Percentiles rank a stretch among this genome's conserved stretches.
Evolutionary conservation across 176 grass and related monocot species (phyloP).

Genomic region (Stipa capillata): DNA sequence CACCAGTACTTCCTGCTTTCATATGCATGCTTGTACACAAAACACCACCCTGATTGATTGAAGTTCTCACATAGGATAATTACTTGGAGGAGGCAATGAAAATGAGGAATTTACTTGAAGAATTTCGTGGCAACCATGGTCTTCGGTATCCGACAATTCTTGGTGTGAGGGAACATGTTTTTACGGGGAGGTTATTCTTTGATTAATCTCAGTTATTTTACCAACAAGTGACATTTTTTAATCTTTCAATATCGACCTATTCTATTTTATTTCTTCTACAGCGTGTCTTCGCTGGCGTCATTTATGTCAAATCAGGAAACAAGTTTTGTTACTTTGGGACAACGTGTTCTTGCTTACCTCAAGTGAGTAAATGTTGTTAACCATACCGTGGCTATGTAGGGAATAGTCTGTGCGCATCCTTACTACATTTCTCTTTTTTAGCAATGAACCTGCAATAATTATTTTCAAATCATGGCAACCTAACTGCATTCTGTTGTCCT

Average conservation of each 20-base stretch:
- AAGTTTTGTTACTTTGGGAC: conserved; percentile 96
- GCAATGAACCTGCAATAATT: background rate
- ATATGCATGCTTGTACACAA: background rate
- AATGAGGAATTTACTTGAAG: conserved; percentile 97
- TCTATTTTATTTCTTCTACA: conserved; percentile 23
- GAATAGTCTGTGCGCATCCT: conserved; percentile 6
- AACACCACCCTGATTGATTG: conserved; percentile 5
- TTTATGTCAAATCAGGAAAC: conserved; percentile 99
- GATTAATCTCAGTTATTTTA: conserved; percentile 15
- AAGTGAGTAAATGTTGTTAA: conserved; percentile 65
- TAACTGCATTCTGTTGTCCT: conserved; percentile 13
- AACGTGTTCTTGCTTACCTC: conserved; percentile 88
- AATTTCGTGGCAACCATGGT: conserved; percentile 70
- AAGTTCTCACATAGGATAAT: conserved; percentile 55
- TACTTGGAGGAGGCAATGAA: conserved; percentile 98
- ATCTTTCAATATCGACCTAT: conserved; percentile 8
- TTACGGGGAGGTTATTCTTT: conserved; percentile 78
- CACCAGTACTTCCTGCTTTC: background rate
- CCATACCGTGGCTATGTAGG: conserved; percentile 1
- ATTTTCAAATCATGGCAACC: background rate
- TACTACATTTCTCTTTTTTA: background rate
- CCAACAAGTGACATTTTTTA: conserved; percentile 9
- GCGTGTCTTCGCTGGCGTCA: conserved; percentile 88
- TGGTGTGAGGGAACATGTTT: conserved; percentile 94
- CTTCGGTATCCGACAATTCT: conserved; percentile 72